Conservation (phyloP, 306 rosid species). For the Dryas octopetala region DNA sequence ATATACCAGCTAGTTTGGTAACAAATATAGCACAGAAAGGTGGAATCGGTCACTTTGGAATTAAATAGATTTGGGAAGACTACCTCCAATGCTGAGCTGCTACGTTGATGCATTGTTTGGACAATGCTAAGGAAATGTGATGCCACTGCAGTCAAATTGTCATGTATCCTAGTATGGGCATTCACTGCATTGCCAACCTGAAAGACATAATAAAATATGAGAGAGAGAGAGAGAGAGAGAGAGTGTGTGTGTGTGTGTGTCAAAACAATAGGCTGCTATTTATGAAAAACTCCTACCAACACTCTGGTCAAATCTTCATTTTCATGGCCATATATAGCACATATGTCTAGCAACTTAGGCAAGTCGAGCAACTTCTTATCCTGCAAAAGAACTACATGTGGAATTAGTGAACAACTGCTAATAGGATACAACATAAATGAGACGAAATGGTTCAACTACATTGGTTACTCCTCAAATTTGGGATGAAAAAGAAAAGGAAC, state of each 20-base stretch:
- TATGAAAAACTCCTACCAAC: constrained; percentile 51
- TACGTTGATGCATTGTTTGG: constrained; percentile 81
- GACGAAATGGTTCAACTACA: neutral
- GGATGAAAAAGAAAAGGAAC: neutral
- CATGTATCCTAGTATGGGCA: constrained; percentile 64
- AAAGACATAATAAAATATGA: constrained; percentile 15
- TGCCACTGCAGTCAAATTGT: constrained; percentile 50
- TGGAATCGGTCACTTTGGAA: constrained; percentile 13
- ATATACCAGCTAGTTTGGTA: too few species aligned
- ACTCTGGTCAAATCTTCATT: constrained; percentile 77
- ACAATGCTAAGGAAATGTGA: constrained; percentile 80
- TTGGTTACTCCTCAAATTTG: neutral
- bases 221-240: constrained; percentile 13
- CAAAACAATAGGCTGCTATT: constrained; percentile 5
- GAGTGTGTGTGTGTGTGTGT: too few species aligned
- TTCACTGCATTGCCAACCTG: constrained; percentile 82
- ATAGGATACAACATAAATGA: constrained; percentile 3
- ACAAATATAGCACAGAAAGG: neutral
- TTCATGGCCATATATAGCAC: constrained; percentile 85
- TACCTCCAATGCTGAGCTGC: constrained; percentile 85
- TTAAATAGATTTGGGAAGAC: constrained; percentile 22
- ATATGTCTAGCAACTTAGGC: constrained; percentile 86
- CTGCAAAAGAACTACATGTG: constrained; percentile 91
- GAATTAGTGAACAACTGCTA: constrained; percentile 59
- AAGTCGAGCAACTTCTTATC: constrained; percentile 85